Evolutionary conservation across 495 filamentous ascomycete species (phyloP), one percentile per base, ranked within the genome.

Genomic region (Penicillium daleae): DNA sequence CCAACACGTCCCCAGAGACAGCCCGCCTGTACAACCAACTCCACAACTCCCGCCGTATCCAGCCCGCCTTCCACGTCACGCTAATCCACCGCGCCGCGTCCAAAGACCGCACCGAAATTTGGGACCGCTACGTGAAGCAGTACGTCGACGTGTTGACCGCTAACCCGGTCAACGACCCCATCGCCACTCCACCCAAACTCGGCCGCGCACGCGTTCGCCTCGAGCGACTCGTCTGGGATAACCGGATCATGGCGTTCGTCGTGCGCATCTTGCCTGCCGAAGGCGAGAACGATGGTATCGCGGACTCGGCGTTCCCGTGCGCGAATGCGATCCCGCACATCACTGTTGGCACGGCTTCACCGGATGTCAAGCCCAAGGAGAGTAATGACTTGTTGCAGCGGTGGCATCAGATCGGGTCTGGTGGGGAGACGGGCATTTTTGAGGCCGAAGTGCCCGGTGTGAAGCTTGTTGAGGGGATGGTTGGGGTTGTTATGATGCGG

Each of bases 11-110:
- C 67, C 61, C 58, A 8, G 83, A 35, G 70, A 82, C 57, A 79
- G 75, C 86, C 4, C 83, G 81, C 31, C 87, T 97, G 64, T 98
- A 89, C 82, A 82, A 86, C 62, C 85, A 90, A 48, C 88, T 99
- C 27, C 80, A 91, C 65, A 81, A 87, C 42, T 77, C 80, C 1
- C 83, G 88, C 26, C 90, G 95, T 54, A 73, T 98, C 21, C 95
- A 99, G 73, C 67, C 85, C 33, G 76, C 85, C n/a, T 98, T 97
- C 77, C 95, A 99, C 74, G 89, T 98, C 58, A 99, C 95, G 0
- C 84, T 99, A 15, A 92, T 97, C 71, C 95, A 99, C 74, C 89
- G 87, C 51, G 86, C 88, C 10, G 74, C 75, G 2, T 74, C 87
- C 24, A 77, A 79, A 48, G 72, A 86, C 42, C 70, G 86, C 61